Evolutionary conservation across 345 rosid species (phyloP), one percentile per base, ranked within the genome.

Genomic region (Syzygium oleosum): DNA sequence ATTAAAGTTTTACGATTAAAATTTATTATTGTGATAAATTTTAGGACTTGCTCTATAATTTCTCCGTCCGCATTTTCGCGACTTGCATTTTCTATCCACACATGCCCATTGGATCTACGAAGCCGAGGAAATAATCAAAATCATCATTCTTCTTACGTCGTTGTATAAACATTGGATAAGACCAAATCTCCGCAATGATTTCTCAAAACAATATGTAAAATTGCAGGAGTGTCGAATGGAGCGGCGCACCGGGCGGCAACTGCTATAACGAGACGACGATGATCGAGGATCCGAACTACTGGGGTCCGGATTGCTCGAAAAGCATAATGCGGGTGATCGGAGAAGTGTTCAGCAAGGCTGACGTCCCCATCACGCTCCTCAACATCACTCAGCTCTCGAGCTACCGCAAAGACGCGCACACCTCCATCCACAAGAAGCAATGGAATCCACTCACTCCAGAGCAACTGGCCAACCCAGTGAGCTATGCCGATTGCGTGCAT

Each of bases 401-500:
- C 84, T 95, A 92, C 84, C 90, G 99, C 87, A 97, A 97, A 88
- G 99, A 97, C 87, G 99, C 98, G 15, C 99, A 97, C 84, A 96
- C 99, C 34, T 94, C 98, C 3, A 94, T 96, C 54, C 34, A 97
- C 87, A 96, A 99, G 53, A 94, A 96, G 6, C 97, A 97, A 90
- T 99, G 99, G 88, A 95, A 96, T 88, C 91, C 94, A 91, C 88
- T 96, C 49, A 94, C 98, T 2, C 92, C 94, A 6, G 96, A 95
- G 59, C 99, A 97, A 85, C 88, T 94, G 89, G 98, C 96, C 12
- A 95, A 97, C 85, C 99, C 98, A 0, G 92, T 93, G 51, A 96
- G 94, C 2, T 97, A 92, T 15, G 99, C 99, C 2, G 99, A 97
- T 88, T 97, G 99, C 87, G 95, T 97, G 88, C 99, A 97, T 73